Percentiles rank a stretch among this genome's conserved stretches.
Evolutionary conservation across 2,329 filamentous ascomycete species (phyloP).

Genomic region (Fulvia fulva): DNA sequence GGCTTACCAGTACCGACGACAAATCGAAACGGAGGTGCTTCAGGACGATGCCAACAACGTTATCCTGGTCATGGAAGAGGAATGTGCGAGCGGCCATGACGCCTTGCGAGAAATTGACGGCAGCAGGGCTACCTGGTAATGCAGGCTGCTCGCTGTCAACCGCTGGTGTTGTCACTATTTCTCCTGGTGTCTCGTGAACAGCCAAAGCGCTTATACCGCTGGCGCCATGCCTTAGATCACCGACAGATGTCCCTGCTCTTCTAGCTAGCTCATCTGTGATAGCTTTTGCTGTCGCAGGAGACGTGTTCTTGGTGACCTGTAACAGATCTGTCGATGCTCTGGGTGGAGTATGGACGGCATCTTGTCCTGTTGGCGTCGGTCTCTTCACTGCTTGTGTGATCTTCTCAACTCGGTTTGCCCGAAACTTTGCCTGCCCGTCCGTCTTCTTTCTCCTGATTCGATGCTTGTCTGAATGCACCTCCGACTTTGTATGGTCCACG

Average conservation of each 20-base stretch:
- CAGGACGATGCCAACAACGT: constrained; percentile 5
- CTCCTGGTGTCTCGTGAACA: no score
- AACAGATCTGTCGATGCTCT: no score
- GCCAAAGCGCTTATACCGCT: no score
- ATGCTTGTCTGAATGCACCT: neutral
- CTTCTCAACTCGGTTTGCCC: neutral
- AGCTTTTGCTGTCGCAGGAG: neutral
- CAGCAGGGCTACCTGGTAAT: neutral
- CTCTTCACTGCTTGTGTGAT: neutral
- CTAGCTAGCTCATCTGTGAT: neutral
- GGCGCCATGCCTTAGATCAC: no score
- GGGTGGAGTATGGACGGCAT: no score
- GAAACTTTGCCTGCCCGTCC: neutral
- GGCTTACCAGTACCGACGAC: neutral
- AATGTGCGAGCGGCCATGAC: constrained; percentile 6
- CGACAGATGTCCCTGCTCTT: neutral
- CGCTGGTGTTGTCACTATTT: no score
- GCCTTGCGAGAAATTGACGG: constrained; percentile 4
- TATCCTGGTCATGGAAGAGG: constrained; percentile 7
- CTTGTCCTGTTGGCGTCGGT: neutral
- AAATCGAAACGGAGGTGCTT: constrained; percentile 3
- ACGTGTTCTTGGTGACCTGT: neutral
- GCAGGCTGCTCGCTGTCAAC: neutral
- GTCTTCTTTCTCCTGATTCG: neutral
- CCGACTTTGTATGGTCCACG: neutral